Evolutionary conservation across 2,329 filamentous ascomycete species (phyloP), one percentile per base, ranked within the genome.

Genomic region (Colletotrichum limetticola): DNA sequence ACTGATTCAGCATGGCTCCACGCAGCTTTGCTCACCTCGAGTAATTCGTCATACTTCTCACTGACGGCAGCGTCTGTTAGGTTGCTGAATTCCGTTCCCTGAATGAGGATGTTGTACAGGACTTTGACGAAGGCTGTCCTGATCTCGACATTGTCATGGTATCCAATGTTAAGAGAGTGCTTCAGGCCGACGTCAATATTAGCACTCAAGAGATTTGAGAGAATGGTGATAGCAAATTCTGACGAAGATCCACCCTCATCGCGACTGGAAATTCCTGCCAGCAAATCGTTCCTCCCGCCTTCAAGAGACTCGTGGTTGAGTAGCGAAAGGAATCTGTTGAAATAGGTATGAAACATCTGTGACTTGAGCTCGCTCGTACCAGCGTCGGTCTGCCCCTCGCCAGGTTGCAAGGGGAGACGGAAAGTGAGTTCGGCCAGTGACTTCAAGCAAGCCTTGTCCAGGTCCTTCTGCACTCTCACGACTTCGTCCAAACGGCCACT

Each of bases 181-280:
- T 93, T 93, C 60, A 93, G 81, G 3, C 91, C 91, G 49, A 93
- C 91, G 76, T 93, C 91, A 37, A 93, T 92, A 75, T 93, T 93
- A 3, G 91, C 91, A 77, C 91, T 93, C 8, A 93, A 82, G 1
- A 93, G 85, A 75, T 93, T 93, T 1, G 91, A 93, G 14, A 93
- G 82, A 16, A 92, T 92, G 12, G 87, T 90, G 74, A 93, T 93
- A 5, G 91, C 89, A 37, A 93, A 84, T 74, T 93, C 91, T 5
- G 90, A 87, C 37, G 86, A 88, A 1, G 88, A 87, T 16, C 86
- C 82, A 14, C 83, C 80, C 61, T 92, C 90, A 53, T 92, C 90
- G 58, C 87, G 86, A 16, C 71, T 75, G 22, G 77, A 66, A 2
- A 72, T 68, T 12, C 65, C 56, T 14, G 72, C 30, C 16, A 80